Percentiles rank a stretch among this genome's conserved stretches.
These are phyloP conservation scores for Apiospora pterosperma DNA, from an alignment of 2,329 filamentous ascomycete species.

Conservation along the genomic window DNA sequence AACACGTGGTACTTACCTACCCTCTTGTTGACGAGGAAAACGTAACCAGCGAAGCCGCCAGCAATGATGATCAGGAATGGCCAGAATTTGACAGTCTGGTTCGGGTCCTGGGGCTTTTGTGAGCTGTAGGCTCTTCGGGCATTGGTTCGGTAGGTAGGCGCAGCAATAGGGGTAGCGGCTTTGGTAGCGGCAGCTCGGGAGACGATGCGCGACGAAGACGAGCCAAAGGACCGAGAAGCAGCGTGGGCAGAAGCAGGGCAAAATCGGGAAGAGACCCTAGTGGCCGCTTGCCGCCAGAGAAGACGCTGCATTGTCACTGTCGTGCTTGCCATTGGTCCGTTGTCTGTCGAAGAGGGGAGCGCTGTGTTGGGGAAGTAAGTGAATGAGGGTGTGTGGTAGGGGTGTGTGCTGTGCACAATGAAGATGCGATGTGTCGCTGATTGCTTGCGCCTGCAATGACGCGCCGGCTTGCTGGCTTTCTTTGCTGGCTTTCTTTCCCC, in stretches of 20 bases:
- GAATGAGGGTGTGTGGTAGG: not conserved
- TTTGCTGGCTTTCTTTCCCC: too few relatives aligned
- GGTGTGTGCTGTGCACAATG: too few relatives aligned
- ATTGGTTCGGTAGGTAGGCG: not conserved
- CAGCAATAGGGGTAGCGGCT: constrained; percentile 2
- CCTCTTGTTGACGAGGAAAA: constrained; percentile 46
- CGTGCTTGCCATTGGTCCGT: constrained; percentile 16
- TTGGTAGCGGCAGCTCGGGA: not conserved
- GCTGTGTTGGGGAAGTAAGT: not conserved
- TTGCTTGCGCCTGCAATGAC: too few relatives aligned
- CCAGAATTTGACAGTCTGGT: constrained; percentile 52
- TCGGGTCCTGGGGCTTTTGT: constrained; percentile 30
- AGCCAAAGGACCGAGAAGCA: constrained; percentile 3
- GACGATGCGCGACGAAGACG: not conserved
- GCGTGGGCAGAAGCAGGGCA: constrained; percentile 3
- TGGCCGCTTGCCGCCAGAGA: constrained; percentile 16
- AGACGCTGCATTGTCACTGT: constrained; percentile 17
- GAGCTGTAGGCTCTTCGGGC: constrained; percentile 37
- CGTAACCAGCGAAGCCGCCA: constrained; percentile 46
- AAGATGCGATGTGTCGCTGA: too few relatives aligned
- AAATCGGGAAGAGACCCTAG: constrained; percentile 12
- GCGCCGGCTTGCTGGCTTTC: too few relatives aligned
- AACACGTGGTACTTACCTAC: constrained; percentile 36
- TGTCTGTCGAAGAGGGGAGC: not conserved
- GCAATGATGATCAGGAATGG: constrained; percentile 51